Evolutionary conservation across 495 filamentous ascomycete genomes (phyloP), one percentile per base, ranked within the genome.

Genomic region (Neurospora sp.): DNA sequence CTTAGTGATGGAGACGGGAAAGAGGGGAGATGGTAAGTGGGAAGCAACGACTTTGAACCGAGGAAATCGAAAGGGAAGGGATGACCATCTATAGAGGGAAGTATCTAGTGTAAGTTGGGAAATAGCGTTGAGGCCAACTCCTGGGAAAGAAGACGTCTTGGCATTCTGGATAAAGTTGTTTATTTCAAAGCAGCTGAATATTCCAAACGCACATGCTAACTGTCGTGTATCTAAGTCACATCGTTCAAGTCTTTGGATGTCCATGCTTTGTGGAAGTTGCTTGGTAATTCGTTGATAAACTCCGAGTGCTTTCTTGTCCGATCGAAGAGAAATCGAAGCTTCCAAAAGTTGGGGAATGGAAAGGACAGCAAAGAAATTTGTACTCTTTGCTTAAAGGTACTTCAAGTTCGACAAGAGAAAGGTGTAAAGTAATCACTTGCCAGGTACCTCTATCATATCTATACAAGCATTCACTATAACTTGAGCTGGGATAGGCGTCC

Each of bases 261-360:
- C 0, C 35, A 37, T 37, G 35, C 35, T 37, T 0, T 37, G 35
- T 37, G 35, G 6, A 37, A 37, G 6, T 37, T 37, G 35, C 35
- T 59, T 31, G 20, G 47, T 59, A 27, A 59, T 59, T 59, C 20
- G 20, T 31, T 22, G 8, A 61, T 61, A 61, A 61, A 65, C 6
- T 61, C 53, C 22, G 53, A 18, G 3, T 65, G 20, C 45, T 53
- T 53, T 22, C 53, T 61, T 31, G 53, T 61, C 27, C 53, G 27
- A 35, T 61, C 6, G 42, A 71, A 35, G 18, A 68, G 27, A 71
- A 65, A 71, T 59, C 14, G 69, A 44, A 71, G 69, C 22, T 65
- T 65, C 53, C 53, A 65, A 65, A 65, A 31, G 47, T 16, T 61
- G 53, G 35, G 35, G 35, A 42, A 69, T n/a, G 20, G 4, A 71